Evolutionary conservation across 306 rosid species (phyloP), one percentile per base, ranked within the genome.

Genomic region (Rubus parviflorus): DNA sequence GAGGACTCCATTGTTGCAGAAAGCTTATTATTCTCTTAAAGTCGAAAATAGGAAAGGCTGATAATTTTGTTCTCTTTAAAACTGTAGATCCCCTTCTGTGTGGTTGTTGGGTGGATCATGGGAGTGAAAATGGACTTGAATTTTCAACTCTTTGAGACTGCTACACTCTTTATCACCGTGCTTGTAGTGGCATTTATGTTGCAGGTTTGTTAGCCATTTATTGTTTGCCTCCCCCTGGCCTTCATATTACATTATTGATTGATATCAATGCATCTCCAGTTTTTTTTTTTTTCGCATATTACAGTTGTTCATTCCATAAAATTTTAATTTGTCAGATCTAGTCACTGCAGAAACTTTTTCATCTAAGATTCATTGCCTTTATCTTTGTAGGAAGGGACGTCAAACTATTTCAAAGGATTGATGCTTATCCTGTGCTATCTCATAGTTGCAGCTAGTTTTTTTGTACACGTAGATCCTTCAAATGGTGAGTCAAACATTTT

Each of bases 71-170:
- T 58, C 7, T 52, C 37, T 81, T 77, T 57, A 48, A 14, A 45
- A 54, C 61, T 80, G 74, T 70, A 87, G 90, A 90, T 93, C 70
- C 98, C 98, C n/a, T 93, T 93, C 86, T 93, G 97, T 40, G 98
- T 93, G 38, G 96, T 93, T 65, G 82, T 93, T 70, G 98, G 98
- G 78, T 93, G 98, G 98, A 88, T 89, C 87, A 93, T 93, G 97
- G 97, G 98, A 67, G 62, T 53, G 80, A 87, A 81, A 67, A 93
- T 93, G 98, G 97, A 93, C 88, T 90, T 93, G 83, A 93, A 93
- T 84, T 93, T 93, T 80, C 91, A 93, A 80, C 98, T 93, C 71
- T 93, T 93, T 13, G 98, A 93, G 91, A 93, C 98, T 17, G 96
- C 98, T 68, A 87, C 97, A 51, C 96, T 93, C 40, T 93, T 93